Evolutionary conservation across 2,329 filamentous ascomycete genomes (phyloP), one percentile per base, ranked within the genome.

Genomic region (Huntiella moniliformis): DNA sequence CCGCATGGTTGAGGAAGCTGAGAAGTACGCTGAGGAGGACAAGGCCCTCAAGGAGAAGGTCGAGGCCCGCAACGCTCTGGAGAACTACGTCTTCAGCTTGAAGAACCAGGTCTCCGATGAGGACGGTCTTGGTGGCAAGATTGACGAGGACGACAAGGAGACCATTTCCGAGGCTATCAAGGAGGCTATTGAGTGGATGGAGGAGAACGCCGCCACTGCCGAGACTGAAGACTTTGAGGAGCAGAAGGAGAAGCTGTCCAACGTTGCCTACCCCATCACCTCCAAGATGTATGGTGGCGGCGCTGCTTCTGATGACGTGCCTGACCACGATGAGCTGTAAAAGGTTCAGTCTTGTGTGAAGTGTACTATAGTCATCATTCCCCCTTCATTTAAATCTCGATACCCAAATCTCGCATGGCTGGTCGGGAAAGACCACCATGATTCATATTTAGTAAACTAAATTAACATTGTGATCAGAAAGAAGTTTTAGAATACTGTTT

Each of bases 91-190:
- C 56, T 96, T 93, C 77, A 88, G 75, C 71, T 72, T 98, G 57
- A 96, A 96, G 83, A 96, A 94, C 82, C 91, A 96, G 73, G 80
- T 86, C 70, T 88, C 87, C 64, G 91, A 98, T 53, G 82, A 93
- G 56, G 86, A 95, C 53, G 91, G 88, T 63, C 83, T 96, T 51
- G 88, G 88, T 66, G 85, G 87, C 68, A 95, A 96, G 83, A 91
- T 98, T 58, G 84, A 91, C 53, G 88, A 94, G 46, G 88, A 96
- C 57, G 91, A 98, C 68, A 96, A 96, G 82, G 87, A 96, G 67
- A 79, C 85, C 57, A 77, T 98, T 56, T 68, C 93, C 53, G 87
- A 95, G 54, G 91, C 91, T 53, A 78, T 98, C 68, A 96, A 96
- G 82, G 91, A 98, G 71, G 71, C 85, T 53, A 80, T 79, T 57